A percentile compares a stretch with the other conserved stretches of the same genome.
phyloP scores from a whole-genome alignment of 768 basidiomycete genomes.

The Suillus ampliporus region DNA sequence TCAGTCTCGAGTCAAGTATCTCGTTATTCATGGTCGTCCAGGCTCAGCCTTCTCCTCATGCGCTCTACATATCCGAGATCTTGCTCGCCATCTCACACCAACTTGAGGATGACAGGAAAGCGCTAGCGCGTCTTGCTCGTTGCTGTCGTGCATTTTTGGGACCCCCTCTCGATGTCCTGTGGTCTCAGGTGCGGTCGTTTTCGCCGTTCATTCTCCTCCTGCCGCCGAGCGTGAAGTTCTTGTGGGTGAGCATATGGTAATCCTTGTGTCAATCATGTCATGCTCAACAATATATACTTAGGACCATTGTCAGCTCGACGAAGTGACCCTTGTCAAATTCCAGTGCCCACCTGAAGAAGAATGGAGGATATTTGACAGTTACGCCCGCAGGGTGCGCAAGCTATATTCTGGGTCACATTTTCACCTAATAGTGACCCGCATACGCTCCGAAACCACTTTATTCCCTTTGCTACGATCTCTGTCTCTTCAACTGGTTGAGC shows the following conservation, averaged over 20 bases:
- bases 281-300: background rate
- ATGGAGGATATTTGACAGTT: slow-evolving; percentile 21
- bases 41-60: slow-evolving; percentile 2
- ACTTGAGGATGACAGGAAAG: slow-evolving; percentile 18
- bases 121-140: slow-evolving; percentile 13
- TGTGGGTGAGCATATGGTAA: slow-evolving; percentile 17
- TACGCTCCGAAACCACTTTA: background rate
- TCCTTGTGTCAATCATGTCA: background rate
- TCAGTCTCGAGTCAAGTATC: background rate
- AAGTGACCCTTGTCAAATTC: slow-evolving; percentile 8
- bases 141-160: slow-evolving; percentile 16
- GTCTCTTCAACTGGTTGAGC: background rate
- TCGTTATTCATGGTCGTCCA: background rate
- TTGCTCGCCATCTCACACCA: slow-evolving; percentile 16
- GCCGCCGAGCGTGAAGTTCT: slow-evolving; percentile 14
- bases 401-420: slow-evolving; percentile 12
- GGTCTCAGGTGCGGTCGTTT: slow-evolving; percentile 24
- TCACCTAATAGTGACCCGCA: slow-evolving; percentile 13
- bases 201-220: slow-evolving; percentile 20
- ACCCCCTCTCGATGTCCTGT: slow-evolving; percentile 21
- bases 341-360: slow-evolving; percentile 20
- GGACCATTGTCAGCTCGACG: slow-evolving; percentile 3
- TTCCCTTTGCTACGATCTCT: slow-evolving; percentile 4
- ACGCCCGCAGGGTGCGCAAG: slow-evolving; percentile 21
- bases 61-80: slow-evolving; percentile 23